Base-by-base conservation (phyloP, 495 filamentous ascomycete species). In the Aspergillus asperescens region DNA sequence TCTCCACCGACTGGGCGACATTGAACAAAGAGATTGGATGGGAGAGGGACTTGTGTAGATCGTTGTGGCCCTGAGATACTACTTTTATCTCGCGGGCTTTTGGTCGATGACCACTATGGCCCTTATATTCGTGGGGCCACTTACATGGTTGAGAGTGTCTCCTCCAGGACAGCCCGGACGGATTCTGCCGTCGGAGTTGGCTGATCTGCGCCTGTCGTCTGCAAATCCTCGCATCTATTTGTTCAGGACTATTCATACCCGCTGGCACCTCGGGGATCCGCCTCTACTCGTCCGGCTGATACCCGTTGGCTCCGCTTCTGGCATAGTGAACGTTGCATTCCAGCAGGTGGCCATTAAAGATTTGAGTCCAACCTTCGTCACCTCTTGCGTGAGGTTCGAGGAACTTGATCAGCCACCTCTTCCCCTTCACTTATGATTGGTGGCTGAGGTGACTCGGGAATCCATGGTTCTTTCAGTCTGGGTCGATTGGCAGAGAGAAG, bases 301-400 rank as follows among this genome's bases (percentile, higher is more conserved):
- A 28, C 38, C 3, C 50, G 39, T 34, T 18, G 8, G 7, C 55
- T 54, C 65, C 65, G 68, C 49, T 71, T 70, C 56, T 52, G 68
- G 71, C 31, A 53, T 66, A 69, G 68, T 58, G 48, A 61, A 54
- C 62, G 69, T 71, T 70, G 56, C 69, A 74, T 74, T 71, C 66
- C 60, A 41, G 13, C 56, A 45, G 61, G 66, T 71, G 71, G 68
- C 68, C 65, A 65, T 66, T 57, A 42, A 52, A 47, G 40, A 44
- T 43, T 41, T 52, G 47, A 59, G 49, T 47, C 55, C 45, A 58
- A 51, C 43, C 16, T 37, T 46, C 38, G 28, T 35, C 22, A 40
- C 32, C 42, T 32, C 48, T 44, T 52, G 59, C 52, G 48, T 58
- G 59, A 59, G 49, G 49, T 37, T 51, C 42, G 34, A 57, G 55